Conservation (phyloP, 148 eudicot species). For the Simmondsia chinensis region DNA sequence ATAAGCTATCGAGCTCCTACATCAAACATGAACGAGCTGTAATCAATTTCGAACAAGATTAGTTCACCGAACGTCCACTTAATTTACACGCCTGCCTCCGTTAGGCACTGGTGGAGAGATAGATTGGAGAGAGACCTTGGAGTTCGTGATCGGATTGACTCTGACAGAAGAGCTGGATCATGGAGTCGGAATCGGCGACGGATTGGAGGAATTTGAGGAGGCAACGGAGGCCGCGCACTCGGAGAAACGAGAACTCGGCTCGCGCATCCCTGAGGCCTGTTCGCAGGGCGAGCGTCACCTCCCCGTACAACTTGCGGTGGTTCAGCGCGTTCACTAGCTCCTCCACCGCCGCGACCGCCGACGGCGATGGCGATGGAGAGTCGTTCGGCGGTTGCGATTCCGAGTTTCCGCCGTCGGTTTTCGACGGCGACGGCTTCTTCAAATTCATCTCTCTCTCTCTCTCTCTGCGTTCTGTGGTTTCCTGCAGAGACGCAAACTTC, state of each 20-base stretch:
- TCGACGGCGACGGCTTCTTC: constrained; percentile 30
- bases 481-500: no score
- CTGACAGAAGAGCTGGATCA: constrained; percentile 52
- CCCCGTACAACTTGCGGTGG: constrained; percentile 43
- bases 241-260: constrained; percentile 85
- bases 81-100: no score
- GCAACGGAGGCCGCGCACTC: constrained; percentile 67
- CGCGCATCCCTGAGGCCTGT: constrained; percentile 73
- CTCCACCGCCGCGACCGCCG: constrained; percentile 23
- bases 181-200: constrained; percentile 50
- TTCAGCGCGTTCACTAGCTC: constrained; percentile 55
- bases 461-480: neutral
- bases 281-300: constrained; percentile 74
- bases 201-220: constrained; percentile 84
- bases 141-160: constrained; percentile 58
- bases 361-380: constrained; percentile 4
- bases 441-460: constrained; percentile 35
- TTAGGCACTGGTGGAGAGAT: neutral
- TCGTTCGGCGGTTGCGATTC: constrained; percentile 16
- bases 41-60: no score
- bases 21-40: no score
- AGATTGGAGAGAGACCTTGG: constrained; percentile 33
- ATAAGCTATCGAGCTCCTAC: no score
- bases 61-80: no score
- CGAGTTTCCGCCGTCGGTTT: constrained; percentile 21